Evolutionary conservation across 805 yeast species (phyloP).

Genomic region (Myxozyma neotropica): DNA sequence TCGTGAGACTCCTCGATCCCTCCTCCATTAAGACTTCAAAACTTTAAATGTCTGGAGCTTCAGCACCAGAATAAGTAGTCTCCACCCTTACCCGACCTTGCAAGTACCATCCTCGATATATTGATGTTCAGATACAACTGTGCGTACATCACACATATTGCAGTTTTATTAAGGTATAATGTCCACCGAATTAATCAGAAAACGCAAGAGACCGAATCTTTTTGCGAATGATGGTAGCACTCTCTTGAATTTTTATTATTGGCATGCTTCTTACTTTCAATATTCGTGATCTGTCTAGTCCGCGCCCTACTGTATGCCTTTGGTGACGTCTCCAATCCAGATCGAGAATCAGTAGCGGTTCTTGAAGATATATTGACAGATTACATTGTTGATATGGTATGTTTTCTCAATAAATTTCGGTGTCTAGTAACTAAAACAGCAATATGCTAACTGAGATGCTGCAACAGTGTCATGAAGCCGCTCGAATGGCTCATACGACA

Average conservation of each 20-base stretch:
- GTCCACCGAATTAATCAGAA: constrained; percentile 32
- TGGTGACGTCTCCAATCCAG: constrained; percentile 72
- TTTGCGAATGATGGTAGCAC: constrained; percentile 49
- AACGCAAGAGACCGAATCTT: constrained; percentile 48
- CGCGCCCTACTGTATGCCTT: constrained; percentile 66
- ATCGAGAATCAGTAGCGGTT: constrained; percentile 63
- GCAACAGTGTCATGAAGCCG: constrained; percentile 54
- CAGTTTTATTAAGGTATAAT: too few relatives aligned
- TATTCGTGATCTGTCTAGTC: too few relatives aligned
- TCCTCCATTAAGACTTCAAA: not conserved
- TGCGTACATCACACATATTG: too few relatives aligned
- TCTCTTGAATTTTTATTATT: not conserved
- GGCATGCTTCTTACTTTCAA: too few relatives aligned
- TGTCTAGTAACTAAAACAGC: too few relatives aligned
- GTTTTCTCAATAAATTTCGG: constrained; percentile 24
- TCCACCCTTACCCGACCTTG: not conserved
- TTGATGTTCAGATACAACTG: too few relatives aligned
- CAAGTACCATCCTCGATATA: too few relatives aligned
- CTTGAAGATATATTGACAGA: constrained; percentile 69
- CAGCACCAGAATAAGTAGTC: not conserved
- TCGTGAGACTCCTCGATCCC: too few relatives aligned
- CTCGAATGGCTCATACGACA: constrained; percentile 54
- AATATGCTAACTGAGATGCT: too few relatives aligned
- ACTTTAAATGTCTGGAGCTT: not conserved
- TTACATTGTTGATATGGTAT: constrained; percentile 58